These are phyloP conservation scores for Posidonia oceanica DNA, from an alignment of 116 monocot species.

Conservation along the genomic window DNA sequence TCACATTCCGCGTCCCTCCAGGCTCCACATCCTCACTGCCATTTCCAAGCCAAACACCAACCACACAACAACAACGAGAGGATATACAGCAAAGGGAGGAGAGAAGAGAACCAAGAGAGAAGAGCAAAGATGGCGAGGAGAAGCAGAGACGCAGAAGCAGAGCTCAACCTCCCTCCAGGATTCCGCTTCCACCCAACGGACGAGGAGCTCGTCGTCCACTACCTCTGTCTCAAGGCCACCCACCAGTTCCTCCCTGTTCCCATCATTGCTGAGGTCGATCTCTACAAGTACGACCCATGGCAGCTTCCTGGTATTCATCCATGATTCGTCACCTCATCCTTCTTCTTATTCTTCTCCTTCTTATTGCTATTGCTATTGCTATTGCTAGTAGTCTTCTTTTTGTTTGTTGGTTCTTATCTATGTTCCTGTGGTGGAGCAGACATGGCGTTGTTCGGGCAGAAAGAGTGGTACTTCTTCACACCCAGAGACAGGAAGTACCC, in stretches of 20 bases:
- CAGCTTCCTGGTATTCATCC: constrained; percentile 66
- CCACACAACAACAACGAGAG: too few relatives aligned
- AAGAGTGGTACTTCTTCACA: constrained; percentile 61
- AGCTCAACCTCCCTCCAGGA: constrained; percentile 51
- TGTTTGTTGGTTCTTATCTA: neutral
- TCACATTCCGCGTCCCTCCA: too few relatives aligned
- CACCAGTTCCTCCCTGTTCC: constrained; percentile 27
- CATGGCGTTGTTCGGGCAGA: constrained; percentile 37
- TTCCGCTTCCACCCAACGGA: constrained; percentile 87
- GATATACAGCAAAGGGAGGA: too few relatives aligned
- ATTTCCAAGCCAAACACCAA: too few relatives aligned
- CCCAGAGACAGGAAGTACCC: constrained; percentile 45
- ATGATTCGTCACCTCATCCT: constrained; percentile 11
- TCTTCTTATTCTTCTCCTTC: neutral
- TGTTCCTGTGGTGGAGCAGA: constrained; percentile 11
- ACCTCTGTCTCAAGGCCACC: constrained; percentile 32
- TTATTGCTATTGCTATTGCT: neutral
- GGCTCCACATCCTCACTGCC: too few relatives aligned
- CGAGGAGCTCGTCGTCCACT: constrained; percentile 65
- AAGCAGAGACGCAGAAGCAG: constrained; percentile 19
- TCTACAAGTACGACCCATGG: constrained; percentile 63
- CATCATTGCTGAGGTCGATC: constrained; percentile 56
- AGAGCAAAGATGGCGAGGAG: neutral
- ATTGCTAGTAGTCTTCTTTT: neutral
- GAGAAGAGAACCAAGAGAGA: too few relatives aligned